Evolutionary conservation across 1,284 basidiomycete species (phyloP).

Genomic region (Lentinus polychrous): DNA sequence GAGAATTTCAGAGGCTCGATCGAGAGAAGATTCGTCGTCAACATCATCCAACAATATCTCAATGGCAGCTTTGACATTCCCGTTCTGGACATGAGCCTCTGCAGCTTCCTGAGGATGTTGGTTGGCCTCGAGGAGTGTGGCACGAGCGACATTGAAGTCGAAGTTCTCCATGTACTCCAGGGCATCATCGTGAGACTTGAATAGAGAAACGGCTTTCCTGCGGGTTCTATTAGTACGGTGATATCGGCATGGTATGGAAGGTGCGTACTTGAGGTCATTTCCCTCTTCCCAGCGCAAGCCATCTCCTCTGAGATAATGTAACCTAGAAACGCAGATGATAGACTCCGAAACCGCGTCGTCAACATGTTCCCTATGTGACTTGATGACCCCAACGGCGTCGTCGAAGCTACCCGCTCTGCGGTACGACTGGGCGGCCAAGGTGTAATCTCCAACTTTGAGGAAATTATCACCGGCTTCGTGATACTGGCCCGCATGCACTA

Average conservation of each 20-base stretch:
- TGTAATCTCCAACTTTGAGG: constrained; percentile 35
- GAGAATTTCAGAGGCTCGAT: not conserved
- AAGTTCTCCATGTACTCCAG: constrained; percentile 50
- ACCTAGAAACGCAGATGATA: not conserved
- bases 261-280: not conserved
- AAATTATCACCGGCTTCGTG: constrained; percentile 40
- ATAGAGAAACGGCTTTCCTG: constrained; percentile 45
- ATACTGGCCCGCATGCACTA: constrained; percentile 32
- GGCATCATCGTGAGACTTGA: constrained; percentile 42
- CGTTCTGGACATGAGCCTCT: constrained; percentile 35
- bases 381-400: constrained; percentile 42
- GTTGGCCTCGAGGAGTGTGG: constrained; percentile 37
- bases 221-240: not conserved
- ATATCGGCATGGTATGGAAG: not conserved
- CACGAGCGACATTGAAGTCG: constrained; percentile 46
- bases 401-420: constrained; percentile 43
- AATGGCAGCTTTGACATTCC: not conserved
- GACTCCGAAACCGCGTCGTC: not conserved
- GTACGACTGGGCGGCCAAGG: constrained; percentile 37
- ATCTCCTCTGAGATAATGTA: not conserved
- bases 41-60: not conserved
- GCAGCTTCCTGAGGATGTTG: constrained; percentile 45
- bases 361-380: constrained; percentile 36
- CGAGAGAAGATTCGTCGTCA: not conserved
- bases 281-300: no score